phyloP scores from a whole-genome alignment of 1,139 yeast genomes.

The Suhomyces chickasaworum region DNA sequence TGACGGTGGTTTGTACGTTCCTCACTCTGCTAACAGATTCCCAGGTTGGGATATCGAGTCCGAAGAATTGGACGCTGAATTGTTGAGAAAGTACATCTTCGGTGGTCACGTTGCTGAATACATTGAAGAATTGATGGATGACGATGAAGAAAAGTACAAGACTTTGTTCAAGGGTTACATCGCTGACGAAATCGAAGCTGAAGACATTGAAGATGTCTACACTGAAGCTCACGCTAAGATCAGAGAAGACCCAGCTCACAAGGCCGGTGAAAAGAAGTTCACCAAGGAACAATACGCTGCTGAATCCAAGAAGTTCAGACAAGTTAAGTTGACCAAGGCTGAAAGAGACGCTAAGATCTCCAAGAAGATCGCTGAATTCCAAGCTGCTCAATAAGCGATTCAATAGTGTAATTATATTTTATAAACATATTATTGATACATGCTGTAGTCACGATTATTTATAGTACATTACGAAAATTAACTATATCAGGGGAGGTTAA shows the following conservation, averaged over 20 bases:
- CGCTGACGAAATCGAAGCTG: conserved; percentile 97
- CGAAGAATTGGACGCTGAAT: conserved; percentile 97
- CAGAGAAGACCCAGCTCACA: conserved; percentile 94
- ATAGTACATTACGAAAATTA: no score
- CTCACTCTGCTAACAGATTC: conserved; percentile 99
- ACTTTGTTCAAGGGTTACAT: conserved; percentile 95
- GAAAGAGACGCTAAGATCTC: conserved; percentile 89
- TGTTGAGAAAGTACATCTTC: conserved; percentile 97
- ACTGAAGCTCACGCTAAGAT: conserved; percentile 90
- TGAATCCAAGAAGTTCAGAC: conserved; percentile 90
- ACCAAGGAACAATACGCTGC: conserved; percentile 98
- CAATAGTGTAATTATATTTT: conserved; percentile 3
- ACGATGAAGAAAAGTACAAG: conserved; percentile 99
- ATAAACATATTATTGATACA: conserved; percentile 1
- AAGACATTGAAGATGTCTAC: conserved; percentile 94
- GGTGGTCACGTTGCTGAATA: conserved; percentile 99
- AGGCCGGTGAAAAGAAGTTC: conserved; percentile 90
- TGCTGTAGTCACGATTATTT: background rate
- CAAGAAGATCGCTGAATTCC: conserved; percentile 88
- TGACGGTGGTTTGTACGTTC: conserved; percentile 99
- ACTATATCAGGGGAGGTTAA: no score
- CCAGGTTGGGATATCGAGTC: conserved; percentile 99
- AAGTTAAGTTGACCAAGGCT: conserved; percentile 83
- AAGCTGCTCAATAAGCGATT: conserved; percentile 50
- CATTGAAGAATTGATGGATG: conserved; percentile 99